Evolutionary conservation across 306 rosid species (phyloP).

Genomic region (Dalbergia cultrata): DNA sequence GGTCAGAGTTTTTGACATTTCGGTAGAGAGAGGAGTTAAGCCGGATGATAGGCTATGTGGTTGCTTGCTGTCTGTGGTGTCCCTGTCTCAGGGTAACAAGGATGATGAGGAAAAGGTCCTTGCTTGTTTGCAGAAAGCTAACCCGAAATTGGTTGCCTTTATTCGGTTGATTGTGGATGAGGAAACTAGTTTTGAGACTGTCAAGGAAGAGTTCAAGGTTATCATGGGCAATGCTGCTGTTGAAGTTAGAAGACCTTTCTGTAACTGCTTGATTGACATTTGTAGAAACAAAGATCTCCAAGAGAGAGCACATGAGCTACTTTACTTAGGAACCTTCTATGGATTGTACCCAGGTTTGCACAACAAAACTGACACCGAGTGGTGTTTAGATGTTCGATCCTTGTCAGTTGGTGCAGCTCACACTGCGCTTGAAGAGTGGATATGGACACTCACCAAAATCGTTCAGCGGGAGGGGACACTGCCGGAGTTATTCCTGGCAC

Average conservation of each 20-base stretch:
- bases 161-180: slow-evolving; percentile 63
- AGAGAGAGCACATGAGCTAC: slow-evolving; percentile 90
- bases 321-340: slow-evolving; percentile 84
- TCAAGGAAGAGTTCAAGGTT: slow-evolving; percentile 74
- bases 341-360: slow-evolving; percentile 92
- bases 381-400: slow-evolving; percentile 92
- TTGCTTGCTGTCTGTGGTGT: slow-evolving; percentile 77
- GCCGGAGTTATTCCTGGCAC: slow-evolving; percentile 76
- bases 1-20: slow-evolving; percentile 66
- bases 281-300: slow-evolving; percentile 72
- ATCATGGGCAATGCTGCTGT: slow-evolving; percentile 61
- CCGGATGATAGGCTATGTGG: slow-evolving; percentile 90
- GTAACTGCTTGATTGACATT: slow-evolving; percentile 93
- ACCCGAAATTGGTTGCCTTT: slow-evolving; percentile 71
- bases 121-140: slow-evolving; percentile 74
- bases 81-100: slow-evolving; percentile 61
- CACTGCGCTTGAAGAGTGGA: slow-evolving; percentile 96
- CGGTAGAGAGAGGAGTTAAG: slow-evolving; percentile 69
- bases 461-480: slow-evolving; percentile 68
- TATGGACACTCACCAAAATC: slow-evolving; percentile 76
- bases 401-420: slow-evolving; percentile 88
- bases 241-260: slow-evolving; percentile 89
- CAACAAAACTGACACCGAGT: slow-evolving; percentile 67
- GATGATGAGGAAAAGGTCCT: slow-evolving; percentile 76
- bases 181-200: slow-evolving; percentile 61